phyloP scores from a whole-genome alignment of 441 rosid species.

The Metrosideros polymorpha region DNA sequence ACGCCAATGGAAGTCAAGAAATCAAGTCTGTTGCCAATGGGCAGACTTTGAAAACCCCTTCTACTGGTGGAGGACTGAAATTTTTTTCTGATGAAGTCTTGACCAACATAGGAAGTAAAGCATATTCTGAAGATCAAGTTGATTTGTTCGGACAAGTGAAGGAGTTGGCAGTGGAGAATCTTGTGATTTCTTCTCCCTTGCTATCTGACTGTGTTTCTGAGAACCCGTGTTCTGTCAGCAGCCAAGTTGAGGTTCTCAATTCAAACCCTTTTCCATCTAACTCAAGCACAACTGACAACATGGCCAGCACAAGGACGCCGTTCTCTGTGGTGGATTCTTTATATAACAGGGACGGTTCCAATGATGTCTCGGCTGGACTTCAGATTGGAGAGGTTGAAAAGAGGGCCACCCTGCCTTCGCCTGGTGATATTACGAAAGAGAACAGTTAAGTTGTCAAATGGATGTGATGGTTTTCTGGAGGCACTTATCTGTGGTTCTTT shows the following conservation, averaged over 20 bases:
- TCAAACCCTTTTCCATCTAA: not conserved
- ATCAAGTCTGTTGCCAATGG: not conserved
- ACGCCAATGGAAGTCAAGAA: constrained; percentile 1
- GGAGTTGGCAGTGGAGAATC: constrained; percentile 3
- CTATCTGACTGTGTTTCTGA: not conserved
- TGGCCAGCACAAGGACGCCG: constrained; percentile 5
- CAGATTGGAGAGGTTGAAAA: constrained; percentile 2
- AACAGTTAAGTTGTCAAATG: constrained; percentile 2
- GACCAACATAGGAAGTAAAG: constrained; percentile 8
- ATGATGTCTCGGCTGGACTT: not conserved
- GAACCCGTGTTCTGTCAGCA: not conserved
- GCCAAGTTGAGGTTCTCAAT: not conserved
- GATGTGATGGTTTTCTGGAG: not conserved
- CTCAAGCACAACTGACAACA: not conserved
- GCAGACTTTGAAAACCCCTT: not conserved
- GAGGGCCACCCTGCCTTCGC: not conserved
- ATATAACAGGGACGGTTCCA: constrained; percentile 3
- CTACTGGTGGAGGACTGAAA: not conserved
- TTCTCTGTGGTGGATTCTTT: constrained; percentile 15
- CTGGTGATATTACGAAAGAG: constrained; percentile 1
- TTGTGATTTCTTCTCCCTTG: not conserved
- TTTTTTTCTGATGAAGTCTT: not conserved
- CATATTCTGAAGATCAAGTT: constrained; percentile 8
- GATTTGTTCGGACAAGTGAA: constrained; percentile 7
- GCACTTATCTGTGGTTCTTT: not conserved